These are phyloP conservation scores for Cercospora sp. DNA, from an alignment of 2,329 filamentous ascomycete species.

Conservation along the genomic window DNA sequence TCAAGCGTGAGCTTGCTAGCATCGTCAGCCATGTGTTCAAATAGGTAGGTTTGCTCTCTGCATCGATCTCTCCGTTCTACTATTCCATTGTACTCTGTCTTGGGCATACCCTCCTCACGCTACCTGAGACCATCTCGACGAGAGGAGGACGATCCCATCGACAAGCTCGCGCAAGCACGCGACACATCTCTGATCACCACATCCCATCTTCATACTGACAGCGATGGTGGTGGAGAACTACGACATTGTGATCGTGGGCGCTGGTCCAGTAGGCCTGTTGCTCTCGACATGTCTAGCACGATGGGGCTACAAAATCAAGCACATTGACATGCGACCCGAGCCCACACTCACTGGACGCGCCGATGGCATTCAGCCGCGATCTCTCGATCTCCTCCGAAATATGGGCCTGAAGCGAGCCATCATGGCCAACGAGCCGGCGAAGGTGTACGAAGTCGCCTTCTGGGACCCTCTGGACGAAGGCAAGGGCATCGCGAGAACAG, in stretches of 20 bases:
- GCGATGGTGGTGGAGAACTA: conserved; percentile 49
- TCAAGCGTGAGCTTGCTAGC: neutral
- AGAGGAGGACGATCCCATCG: neutral
- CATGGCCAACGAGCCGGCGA: conserved; percentile 83
- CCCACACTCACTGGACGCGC: conserved; percentile 84
- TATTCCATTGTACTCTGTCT: neutral
- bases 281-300: conserved; percentile 83
- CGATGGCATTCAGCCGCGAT: conserved; percentile 88
- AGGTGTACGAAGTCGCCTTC: conserved; percentile 72
- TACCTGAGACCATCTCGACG: neutral
- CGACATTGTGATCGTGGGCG: conserved; percentile 80
- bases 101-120: neutral
- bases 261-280: conserved; percentile 84
- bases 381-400: conserved; percentile 81
- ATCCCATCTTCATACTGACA: neutral
- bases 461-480: conserved; percentile 58
- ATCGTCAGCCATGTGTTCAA: neutral
- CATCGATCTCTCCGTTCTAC: neutral
- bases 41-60: conserved; percentile 10
- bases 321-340: conserved; percentile 86
- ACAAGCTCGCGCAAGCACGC: neutral
- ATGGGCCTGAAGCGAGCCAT: conserved; percentile 86
- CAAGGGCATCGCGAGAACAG: conserved; percentile 60
- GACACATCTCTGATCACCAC: neutral
- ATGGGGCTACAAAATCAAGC: conserved; percentile 94